Base-by-base conservation (phyloP, 23 red algal genomes). In the Cyanidioschyzon merolae region DNA sequence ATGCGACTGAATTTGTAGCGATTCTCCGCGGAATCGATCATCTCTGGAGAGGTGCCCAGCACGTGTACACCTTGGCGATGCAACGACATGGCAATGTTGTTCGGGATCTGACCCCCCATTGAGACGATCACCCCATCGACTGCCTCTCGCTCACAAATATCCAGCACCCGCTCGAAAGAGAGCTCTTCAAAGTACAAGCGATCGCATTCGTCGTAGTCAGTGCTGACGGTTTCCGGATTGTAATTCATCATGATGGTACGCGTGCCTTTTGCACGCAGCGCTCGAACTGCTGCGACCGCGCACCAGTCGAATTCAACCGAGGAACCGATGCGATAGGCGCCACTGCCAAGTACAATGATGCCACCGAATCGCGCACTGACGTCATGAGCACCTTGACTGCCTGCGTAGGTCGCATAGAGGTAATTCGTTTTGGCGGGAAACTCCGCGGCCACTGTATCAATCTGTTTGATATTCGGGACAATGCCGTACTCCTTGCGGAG, bases 271-370 rank as follows among this genome's bases (percentile, higher is more conserved):
- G 82, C 68, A 27, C 86, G 40, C 36, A 97, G 77, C 32, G 88
- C 89, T 59, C 93, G 83, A 39, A 83, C 85, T 1, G 88, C 84
- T 39, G 83, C 84, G 74, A 97, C 93, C 34, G 93, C 93, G 75
- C 93, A 97, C 71, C 93, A 97, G 39, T 97, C 93, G 77, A 97
- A 97, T 63, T 97, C 93, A 0, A 97, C 93, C 58, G 93, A 97
- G 26, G 93, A 97, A 50, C 93, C 93, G 50, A 97, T 97, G 34
- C 93, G 88, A 57, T 97, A 97, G 1, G 87, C 87, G 34, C 93
- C 93, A 35, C 77, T 87, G 57, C 93, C 93, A 12, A 97, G 82
- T 2, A 97, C 93, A 29, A 97, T 90, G 15, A 80, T 90, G 24
- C 93, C 93, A 35, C 63, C n/a, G n/a, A 27, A 15, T 3, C 32